Evolutionary conservation across 768 basidiomycete genomes (phyloP), one percentile per base, ranked within the genome.

Genomic region (Candolleomyces efflorescens): DNA sequence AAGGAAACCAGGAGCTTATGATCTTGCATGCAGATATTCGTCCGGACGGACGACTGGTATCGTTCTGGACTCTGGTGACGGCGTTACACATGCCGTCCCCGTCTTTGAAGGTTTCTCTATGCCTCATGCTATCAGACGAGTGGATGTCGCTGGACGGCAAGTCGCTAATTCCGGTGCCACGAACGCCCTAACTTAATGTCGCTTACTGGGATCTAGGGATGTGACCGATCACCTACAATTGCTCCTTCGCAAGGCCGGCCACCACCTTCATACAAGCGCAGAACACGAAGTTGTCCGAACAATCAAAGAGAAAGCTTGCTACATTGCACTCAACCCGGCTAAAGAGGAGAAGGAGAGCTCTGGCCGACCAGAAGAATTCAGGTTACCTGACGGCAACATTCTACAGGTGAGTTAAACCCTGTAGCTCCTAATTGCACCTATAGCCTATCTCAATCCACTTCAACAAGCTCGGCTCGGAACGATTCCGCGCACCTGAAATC

Each of bases 51-150:
- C 97, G 62, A 98, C 97, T 38, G 97, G 97, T n/a, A 97, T 98
- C 59, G 97, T 99, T 1, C 83, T 99, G 18, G 97, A 99, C 69
- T 98, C 96, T 5, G 97, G 97, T 11, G 97, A 99, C 68, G 97
- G 97, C 24, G 97, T 99, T 7, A 98, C 97, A 22, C 97, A 99
- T 61, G 93, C 97, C 13, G 97, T 99, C 2, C 97, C 97, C 3
- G 95, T 99, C 17, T 99, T 95, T 66, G 97, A 99, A 68, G 97
- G 97, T 0, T 98, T 98, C 78, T 95, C 94, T 5, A 98, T 98
- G 93, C 94, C 95, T 44, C 95, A 98, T 69, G 96, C 97, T 41
- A 95, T 98, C 63, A 86, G 94, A 43, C 82, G 97, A 64, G 90
- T 99, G 46, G 97, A 99, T 69, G 85, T 99, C 15, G 97, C 97